Base-by-base conservation (phyloP, 345 rosid species). In the Populus alba region DNA sequence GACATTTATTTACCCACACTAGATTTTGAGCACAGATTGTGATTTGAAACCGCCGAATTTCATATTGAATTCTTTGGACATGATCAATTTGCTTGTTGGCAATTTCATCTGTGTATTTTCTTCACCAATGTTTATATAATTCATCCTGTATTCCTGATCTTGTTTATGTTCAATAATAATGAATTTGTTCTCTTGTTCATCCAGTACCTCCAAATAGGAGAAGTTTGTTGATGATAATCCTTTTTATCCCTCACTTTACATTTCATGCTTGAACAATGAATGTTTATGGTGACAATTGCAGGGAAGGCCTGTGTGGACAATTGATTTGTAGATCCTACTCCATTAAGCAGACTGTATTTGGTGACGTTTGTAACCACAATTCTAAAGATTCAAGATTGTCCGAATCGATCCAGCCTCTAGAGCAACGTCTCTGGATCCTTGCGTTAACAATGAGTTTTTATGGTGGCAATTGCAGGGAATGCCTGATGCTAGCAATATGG, bases 51-150 rank as follows among this genome's bases (percentile, higher is more conserved):
- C 72, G 43, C 20, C 31, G 76, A 78, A 69, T 74, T 75, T 68
- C 78, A 43, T 17, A 68, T 57, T 76, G 70, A 79, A 82, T 79
- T 80, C 75, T 80, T 82, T 71, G 72, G 80, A 70, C 80, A 70
- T 51, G 35, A 75, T 79, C 63, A 49, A 66, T 73, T 79, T 70
- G 70, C 76, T 51, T 47, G 67, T 39, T 23, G 66, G 73, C 38
- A n/a, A 59, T 66, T 68, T 13, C 49, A 75, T 75, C 71, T 67
- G 71, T 72, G 73, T 71, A 49, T 73, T 63, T 75, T 59, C 38
- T 59, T 77, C 22, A 8, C 66, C 22, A 9, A 59, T 71, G 75
- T 80, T 76, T 61, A 66, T 74, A 77, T 29, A 45, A 61, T 70
- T 37, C 37, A 66, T 68, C 59, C 31, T 73, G 81, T 73, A 66